Conservation (phyloP, 1,284 basidiomycete genomes). For the Psilocybe mexicana region DNA sequence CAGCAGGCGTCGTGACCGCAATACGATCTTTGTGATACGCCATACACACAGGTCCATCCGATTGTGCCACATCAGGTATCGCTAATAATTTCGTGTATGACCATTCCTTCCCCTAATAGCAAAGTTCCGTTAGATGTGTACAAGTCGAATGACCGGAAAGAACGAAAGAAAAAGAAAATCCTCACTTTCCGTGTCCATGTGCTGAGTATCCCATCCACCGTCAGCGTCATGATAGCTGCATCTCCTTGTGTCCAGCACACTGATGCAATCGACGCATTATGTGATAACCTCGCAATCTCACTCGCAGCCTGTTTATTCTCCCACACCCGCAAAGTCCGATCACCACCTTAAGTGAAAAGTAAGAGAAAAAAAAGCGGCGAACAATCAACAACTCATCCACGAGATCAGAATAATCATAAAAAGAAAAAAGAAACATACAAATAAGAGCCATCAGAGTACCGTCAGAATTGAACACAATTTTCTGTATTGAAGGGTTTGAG, state of each 20-base stretch:
- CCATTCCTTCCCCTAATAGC: slow-evolving; percentile 53
- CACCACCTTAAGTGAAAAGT: slow-evolving; percentile 38
- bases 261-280: slow-evolving; percentile 42
- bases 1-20: slow-evolving; percentile 59
- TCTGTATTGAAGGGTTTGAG: slow-evolving; percentile 41
- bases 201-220: slow-evolving; percentile 55
- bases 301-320: slow-evolving; percentile 31
- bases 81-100: slow-evolving; percentile 55
- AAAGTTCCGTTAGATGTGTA: not conserved
- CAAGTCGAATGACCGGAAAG: not conserved
- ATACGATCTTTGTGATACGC: slow-evolving; percentile 57
- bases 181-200: slow-evolving; percentile 58
- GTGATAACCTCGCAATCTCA: slow-evolving; percentile 46
- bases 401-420: not conserved
- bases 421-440: slow-evolving; percentile 35
- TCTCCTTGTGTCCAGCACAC: slow-evolving; percentile 60
- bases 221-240: slow-evolving; percentile 52
- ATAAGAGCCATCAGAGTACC: slow-evolving; percentile 50
- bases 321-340: slow-evolving; percentile 62
- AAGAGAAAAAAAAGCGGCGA: not conserved
- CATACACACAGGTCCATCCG: slow-evolving; percentile 46
- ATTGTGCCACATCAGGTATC: slow-evolving; percentile 38
- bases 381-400: not conserved
- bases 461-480: slow-evolving; percentile 46
- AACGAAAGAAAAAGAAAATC: slow-evolving; percentile 10